Conservation (phyloP, 2,329 filamentous ascomycete species). For the Trichoderma koningii region DNA sequence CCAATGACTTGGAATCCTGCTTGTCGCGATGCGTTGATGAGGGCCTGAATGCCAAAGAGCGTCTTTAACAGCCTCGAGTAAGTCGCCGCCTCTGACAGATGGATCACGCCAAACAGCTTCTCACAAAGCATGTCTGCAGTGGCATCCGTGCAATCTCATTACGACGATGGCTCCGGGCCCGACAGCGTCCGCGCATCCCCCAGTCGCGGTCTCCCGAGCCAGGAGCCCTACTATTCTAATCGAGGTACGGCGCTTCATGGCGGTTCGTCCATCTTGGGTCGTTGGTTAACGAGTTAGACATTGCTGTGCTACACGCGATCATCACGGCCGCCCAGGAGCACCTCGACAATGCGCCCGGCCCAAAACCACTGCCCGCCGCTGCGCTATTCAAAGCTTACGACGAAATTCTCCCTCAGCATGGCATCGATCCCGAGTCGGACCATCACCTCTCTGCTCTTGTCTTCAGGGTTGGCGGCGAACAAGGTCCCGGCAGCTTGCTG, state of each 20-base stretch:
- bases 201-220: slow-evolving; percentile 36
- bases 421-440: slow-evolving; percentile 71
- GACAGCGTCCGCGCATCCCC: slow-evolving; percentile 37
- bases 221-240: slow-evolving; percentile 58
- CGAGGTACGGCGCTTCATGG: slow-evolving; percentile 49
- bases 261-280: neutral
- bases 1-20: neutral
- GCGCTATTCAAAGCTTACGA: slow-evolving; percentile 84
- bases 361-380: slow-evolving; percentile 68
- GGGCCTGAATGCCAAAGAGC: slow-evolving; percentile 40
- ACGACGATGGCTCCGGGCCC: slow-evolving; percentile 32
- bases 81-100: slow-evolving; percentile 11
- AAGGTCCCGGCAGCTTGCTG: slow-evolving; percentile 58
- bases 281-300: slow-evolving; percentile 56
- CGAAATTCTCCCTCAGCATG: slow-evolving; percentile 68
- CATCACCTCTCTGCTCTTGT: slow-evolving; percentile 76
- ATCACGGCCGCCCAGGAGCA: slow-evolving; percentile 70
- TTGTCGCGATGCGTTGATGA: slow-evolving; percentile 29
- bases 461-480: slow-evolving; percentile 72
- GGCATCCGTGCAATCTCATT: slow-evolving; percentile 36
- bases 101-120: neutral
- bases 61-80: slow-evolving; percentile 36
- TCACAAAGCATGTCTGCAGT: slow-evolving; percentile 26
- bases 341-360: slow-evolving; percentile 57
- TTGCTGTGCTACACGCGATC: slow-evolving; percentile 75